phyloP scores from a whole-genome alignment of 2,329 filamentous ascomycete species.

The Thelonectria blattea region DNA sequence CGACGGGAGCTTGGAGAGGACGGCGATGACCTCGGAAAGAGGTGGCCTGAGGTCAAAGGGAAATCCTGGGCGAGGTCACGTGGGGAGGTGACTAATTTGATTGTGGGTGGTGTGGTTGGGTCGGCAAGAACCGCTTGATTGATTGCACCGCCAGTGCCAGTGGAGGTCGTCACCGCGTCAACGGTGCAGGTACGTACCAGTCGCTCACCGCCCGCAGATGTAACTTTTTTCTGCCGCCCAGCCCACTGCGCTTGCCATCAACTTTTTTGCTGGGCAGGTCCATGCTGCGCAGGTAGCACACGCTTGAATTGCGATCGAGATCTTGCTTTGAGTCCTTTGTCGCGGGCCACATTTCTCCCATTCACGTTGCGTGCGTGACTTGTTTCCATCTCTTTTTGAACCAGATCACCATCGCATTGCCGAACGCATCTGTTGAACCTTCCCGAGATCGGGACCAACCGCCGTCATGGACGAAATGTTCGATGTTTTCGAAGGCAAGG shows the following conservation, averaged over 20 bases:
- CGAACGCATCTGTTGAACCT: background rate
- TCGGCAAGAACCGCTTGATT: constrained; percentile 28
- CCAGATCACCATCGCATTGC: constrained; percentile 10
- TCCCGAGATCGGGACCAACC: constrained; percentile 20
- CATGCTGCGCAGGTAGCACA: constrained; percentile 26
- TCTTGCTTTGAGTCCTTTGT: constrained; percentile 27
- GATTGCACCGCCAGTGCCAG: too few species aligned
- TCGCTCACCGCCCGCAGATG: constrained; percentile 32
- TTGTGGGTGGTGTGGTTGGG: constrained; percentile 19
- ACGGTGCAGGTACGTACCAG: constrained; percentile 1
- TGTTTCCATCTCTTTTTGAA: background rate
- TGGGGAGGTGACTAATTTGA: constrained; percentile 28
- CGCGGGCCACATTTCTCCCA: constrained; percentile 17
- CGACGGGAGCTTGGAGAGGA: constrained; percentile 33
- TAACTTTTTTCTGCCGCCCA: constrained; percentile 37
- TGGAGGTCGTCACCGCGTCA: background rate
- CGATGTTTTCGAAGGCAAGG: constrained; percentile 76
- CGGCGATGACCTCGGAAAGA: constrained; percentile 37
- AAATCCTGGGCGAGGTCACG: constrained; percentile 39
- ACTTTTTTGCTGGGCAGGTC: constrained; percentile 33
- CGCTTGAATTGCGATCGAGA: constrained; percentile 31
- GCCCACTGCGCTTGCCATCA: constrained; percentile 37
- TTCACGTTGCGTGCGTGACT: constrained; percentile 6
- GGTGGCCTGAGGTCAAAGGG: constrained; percentile 42
- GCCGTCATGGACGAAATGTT: constrained; percentile 77